These are phyloP conservation scores for Rhizopogon vulgaris DNA, from an alignment of 768 basidiomycete genomes.

Conservation along the genomic window DNA sequence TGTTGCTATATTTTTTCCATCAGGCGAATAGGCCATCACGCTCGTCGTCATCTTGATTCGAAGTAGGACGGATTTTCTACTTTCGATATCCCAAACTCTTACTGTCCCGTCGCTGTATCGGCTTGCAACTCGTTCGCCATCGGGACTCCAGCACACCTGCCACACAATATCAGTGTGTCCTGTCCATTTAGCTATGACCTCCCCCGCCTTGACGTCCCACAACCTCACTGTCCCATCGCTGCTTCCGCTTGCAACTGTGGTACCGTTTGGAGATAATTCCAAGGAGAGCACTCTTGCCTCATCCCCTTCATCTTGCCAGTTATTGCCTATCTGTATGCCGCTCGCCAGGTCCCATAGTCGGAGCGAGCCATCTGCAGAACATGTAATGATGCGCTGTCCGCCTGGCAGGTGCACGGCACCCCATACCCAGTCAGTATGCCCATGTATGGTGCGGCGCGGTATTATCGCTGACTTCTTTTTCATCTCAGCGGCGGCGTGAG, in stretches of 20 bases:
- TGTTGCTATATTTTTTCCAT: constrained; percentile 7
- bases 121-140: constrained; percentile 1
- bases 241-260: constrained; percentile 2
- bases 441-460: background rate
- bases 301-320: constrained; percentile 1
- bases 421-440: background rate
- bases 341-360: background rate
- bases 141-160: background rate
- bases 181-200: background rate
- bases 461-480: background rate
- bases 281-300: background rate
- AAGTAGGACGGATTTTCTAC: constrained; percentile 19
- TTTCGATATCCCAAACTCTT: constrained; percentile 5
- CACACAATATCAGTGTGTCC: background rate
- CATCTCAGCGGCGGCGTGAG: background rate
- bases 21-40: constrained; percentile 26
- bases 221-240: background rate
- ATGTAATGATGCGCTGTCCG: background rate
- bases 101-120: constrained; percentile 4
- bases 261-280: constrained; percentile 7
- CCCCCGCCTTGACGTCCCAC: background rate
- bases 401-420: background rate
- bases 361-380: background rate
- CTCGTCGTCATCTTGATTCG: constrained; percentile 4
- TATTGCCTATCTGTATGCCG: background rate